A percentile compares a stretch with the other conserved stretches of the same genome.
phyloP scores from a whole-genome alignment of 768 basidiomycete species.

The Tulasnella sp. region DNA sequence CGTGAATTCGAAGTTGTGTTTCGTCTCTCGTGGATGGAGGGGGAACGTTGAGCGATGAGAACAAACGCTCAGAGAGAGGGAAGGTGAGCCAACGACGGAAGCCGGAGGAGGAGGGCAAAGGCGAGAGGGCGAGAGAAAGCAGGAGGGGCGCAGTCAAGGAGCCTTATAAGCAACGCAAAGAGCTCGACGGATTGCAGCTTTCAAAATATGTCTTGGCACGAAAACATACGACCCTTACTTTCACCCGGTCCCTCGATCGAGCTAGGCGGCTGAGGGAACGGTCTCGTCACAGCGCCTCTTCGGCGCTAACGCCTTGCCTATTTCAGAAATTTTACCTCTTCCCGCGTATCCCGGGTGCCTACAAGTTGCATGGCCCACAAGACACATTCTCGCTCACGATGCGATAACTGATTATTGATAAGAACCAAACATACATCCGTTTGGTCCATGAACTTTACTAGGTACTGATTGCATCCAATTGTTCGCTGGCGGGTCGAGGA shows the following conservation, averaged over 20 bases:
- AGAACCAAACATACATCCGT: background rate
- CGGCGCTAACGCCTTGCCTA: background rate
- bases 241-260: background rate
- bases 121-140: background rate
- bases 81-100: background rate
- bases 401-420: background rate
- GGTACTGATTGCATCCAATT: background rate
- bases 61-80: background rate
- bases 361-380: background rate
- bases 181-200: background rate
- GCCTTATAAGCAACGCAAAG: background rate
- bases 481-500: background rate
- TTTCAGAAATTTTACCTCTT: background rate
- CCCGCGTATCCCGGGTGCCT: background rate
- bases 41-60: background rate
- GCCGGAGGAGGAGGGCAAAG: constrained; percentile 9
- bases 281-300: background rate
- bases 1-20: background rate
- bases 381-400: background rate
- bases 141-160: background rate
- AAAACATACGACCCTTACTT: background rate
- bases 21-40: constrained; percentile 3
- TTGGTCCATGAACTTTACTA: background rate
- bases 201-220: background rate
- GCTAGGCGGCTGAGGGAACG: background rate